Evolutionary conservation across 306 rosid species (phyloP), one percentile per base, ranked within the genome.

Genomic region (Amphicarpaea edgeworthii): DNA sequence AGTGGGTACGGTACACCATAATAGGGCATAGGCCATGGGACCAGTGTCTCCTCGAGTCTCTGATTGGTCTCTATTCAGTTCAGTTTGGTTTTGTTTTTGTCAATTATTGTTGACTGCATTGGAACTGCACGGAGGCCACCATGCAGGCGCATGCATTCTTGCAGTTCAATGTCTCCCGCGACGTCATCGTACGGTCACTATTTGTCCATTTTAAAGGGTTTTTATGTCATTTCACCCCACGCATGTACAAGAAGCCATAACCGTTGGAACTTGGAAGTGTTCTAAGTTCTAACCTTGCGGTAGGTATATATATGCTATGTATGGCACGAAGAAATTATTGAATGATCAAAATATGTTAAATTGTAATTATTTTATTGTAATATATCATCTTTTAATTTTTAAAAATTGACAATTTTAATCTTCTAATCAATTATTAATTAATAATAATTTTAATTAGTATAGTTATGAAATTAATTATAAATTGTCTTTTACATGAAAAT

Each of bases 31-130:
- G 65, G 65, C 10, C 1, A 58, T 58, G 65, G 65, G 65, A 58
- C 41, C 20, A 21, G 58, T 51, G 58, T 51, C 16, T 8, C 24
- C 19, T 26, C 12, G 1, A 14, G 20, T 58, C 20, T 58, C 0
- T 57, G 40, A 58, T 58, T 14, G 65, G 65, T 58, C 65, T 10
- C 65, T 58, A 23, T 58, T 58, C 10, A 58, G 26, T 37, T 62
- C 66, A 47, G 54, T 34, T 41, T 47, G 28, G 42, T 43, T 43
- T 59, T 58, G 30, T 3, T 73, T 46, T 45, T 19, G 10, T 46
- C 41, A 62, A 58, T 58, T 58, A 64, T 64, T 49, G 51, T 63
- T 37, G 32, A 64, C 80, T 38, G 54, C 26, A 15, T 23, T 64
- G 80, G 1, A 54, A 64, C 45, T 5, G 14, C 30, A 50, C 32